A percentile compares a stretch with the other conserved stretches of the same genome.
Conservation (phyloP, 495 filamentous ascomycete genomes). For the Penicillium samsonianum region DNA sequence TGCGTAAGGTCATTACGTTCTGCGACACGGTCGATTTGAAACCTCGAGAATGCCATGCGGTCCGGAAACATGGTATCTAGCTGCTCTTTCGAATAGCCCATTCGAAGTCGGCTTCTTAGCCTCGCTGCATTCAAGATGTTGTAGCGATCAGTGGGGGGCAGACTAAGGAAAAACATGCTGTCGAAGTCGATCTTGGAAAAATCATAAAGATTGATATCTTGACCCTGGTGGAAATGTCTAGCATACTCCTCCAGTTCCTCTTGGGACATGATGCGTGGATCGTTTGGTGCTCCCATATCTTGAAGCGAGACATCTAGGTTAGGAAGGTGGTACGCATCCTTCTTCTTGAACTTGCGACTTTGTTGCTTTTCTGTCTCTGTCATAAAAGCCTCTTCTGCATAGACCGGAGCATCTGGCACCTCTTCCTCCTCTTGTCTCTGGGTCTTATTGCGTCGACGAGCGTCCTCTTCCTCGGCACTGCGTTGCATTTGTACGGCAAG, state of each 20-base stretch:
- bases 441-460: constrained; percentile 53
- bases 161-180: constrained; percentile 84
- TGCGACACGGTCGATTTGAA: constrained; percentile 90
- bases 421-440: constrained; percentile 64
- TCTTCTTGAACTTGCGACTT: constrained; percentile 79
- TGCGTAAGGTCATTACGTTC: constrained; percentile 96
- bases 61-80: constrained; percentile 95
- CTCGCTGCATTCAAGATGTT: constrained; percentile 95
- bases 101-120: constrained; percentile 79
- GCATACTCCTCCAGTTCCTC: constrained; percentile 94
- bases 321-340: constrained; percentile 91
- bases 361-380: constrained; percentile 70
- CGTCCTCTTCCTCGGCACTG: constrained; percentile 78
- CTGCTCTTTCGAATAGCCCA: constrained; percentile 97
- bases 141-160: constrained; percentile 89
- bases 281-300: constrained; percentile 84
- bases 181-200: constrained; percentile 99
- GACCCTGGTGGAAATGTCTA: constrained; percentile 83
- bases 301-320: constrained; percentile 73
- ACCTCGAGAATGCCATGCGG: constrained; percentile 94
- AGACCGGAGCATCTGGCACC: constrained; percentile 72
- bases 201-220: constrained; percentile 97
- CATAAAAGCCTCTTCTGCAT: constrained; percentile 87
- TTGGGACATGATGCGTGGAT: constrained; percentile 90
- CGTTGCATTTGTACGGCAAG: constrained; percentile 92